These are phyloP conservation scores for Protostelium mycophagum DNA, from an alignment of 78 protist genomes.

Conservation along the genomic window DNA sequence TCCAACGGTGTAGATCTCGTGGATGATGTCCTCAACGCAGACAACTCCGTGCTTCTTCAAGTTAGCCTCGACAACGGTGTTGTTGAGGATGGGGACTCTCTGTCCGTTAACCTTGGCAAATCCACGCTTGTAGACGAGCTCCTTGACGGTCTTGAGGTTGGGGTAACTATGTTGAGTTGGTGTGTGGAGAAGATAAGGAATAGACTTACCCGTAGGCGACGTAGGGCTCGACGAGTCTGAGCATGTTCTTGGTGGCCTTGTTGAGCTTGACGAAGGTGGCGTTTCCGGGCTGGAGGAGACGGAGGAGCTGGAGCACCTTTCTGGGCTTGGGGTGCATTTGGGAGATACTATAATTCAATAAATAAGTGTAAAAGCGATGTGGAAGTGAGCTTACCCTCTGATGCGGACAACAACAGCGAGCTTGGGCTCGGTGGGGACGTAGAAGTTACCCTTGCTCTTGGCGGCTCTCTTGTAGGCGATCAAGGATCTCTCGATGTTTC, in stretches of 20 bases:
- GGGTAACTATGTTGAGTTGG: conserved; percentile 85
- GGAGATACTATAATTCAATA: conserved; percentile 88
- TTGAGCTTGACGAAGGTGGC: conserved; percentile 96
- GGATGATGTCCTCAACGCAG: conserved; percentile 99
- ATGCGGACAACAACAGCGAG: conserved; percentile 97
- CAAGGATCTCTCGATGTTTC: conserved; percentile 39
- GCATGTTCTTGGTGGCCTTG: conserved; percentile 98
- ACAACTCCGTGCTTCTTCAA: conserved; percentile 87
- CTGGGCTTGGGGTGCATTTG: conserved; percentile 91
- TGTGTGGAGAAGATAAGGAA: background rate
- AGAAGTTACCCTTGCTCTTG: conserved; percentile 86
- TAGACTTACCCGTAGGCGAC: conserved; percentile 91
- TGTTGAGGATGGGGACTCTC: conserved; percentile 92
- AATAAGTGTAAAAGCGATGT: background rate
- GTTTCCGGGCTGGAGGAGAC: conserved; percentile 98
- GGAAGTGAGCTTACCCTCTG: conserved; percentile 76
- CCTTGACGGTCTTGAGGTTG: conserved; percentile 89
- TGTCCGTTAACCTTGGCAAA: conserved; percentile 86
- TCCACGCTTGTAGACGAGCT: conserved; percentile 99
- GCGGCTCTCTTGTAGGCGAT: conserved; percentile 82
- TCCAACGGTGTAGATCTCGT: conserved; percentile 98
- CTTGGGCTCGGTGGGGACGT: conserved; percentile 96
- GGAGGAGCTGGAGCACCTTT: conserved; percentile 96
- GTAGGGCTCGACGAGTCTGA: conserved; percentile 94
- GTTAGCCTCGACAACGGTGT: conserved; percentile 79